Evolutionary conservation across 1,139 yeast species (phyloP).

Genomic region (Magnusiomyces sp.): DNA sequence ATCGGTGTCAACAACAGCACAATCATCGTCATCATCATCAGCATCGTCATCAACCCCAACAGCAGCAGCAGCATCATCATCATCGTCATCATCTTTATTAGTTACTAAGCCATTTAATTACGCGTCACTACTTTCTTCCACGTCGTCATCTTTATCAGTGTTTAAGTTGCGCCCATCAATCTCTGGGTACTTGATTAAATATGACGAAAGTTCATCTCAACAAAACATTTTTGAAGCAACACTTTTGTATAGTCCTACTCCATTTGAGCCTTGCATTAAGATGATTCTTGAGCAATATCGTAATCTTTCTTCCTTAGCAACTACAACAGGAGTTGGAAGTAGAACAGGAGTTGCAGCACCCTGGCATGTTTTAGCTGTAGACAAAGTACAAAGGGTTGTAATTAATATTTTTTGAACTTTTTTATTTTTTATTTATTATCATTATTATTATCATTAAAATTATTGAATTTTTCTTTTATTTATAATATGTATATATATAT

Average conservation of each 20-base stretch:
- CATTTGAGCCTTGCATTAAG: slow-evolving; percentile 35
- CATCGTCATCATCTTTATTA: too few relatives aligned
- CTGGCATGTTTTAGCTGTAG: slow-evolving; percentile 79
- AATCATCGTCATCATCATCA: not conserved
- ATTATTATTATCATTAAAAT: too few relatives aligned
- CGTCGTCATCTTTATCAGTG: too few relatives aligned
- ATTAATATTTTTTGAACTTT: too few relatives aligned
- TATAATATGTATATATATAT: too few relatives aligned
- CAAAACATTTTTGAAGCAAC: slow-evolving; percentile 27
- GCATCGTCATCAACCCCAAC: not conserved
- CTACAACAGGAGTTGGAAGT: slow-evolving; percentile 36
- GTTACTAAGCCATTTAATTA: too few relatives aligned
- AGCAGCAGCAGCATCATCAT: not conserved
- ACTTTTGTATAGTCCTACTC: slow-evolving; percentile 27
- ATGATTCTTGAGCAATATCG: slow-evolving; percentile 59
- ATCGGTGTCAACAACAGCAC: not conserved
- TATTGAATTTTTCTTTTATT: too few relatives aligned
- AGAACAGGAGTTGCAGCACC: slow-evolving; percentile 45
- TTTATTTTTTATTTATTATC: too few relatives aligned
- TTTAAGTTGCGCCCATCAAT: too few relatives aligned
- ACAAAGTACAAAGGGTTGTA: slow-evolving; percentile 38
- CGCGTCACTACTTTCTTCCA: too few relatives aligned
- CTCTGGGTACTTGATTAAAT: too few relatives aligned
- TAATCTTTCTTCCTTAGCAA: slow-evolving; percentile 47
- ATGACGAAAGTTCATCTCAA: too few relatives aligned